Percentiles rank a stretch among this genome's conserved stretches.
phyloP scores from a whole-genome alignment of 1,284 basidiomycete species.

The Ganoderma sp. region DNA sequence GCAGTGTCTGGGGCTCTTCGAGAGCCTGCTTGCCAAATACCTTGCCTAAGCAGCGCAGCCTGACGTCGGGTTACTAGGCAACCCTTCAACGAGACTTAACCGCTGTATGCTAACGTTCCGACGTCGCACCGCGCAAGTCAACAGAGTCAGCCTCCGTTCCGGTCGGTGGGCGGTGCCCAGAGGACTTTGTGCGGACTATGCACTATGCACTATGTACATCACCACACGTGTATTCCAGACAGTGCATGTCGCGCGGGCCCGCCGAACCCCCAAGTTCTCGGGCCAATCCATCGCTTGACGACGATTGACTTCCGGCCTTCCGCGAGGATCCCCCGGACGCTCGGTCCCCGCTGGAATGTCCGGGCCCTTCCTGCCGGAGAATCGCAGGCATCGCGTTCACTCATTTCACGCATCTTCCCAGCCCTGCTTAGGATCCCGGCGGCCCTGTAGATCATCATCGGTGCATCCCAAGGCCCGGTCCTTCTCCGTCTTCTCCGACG shows the following conservation, averaged over 20 bases:
- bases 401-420: neutral
- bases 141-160: neutral
- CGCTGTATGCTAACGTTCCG: neutral
- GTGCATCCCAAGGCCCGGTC: neutral
- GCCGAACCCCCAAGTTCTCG: neutral
- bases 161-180: neutral
- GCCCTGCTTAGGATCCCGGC: neutral
- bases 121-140: neutral
- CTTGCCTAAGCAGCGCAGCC: neutral
- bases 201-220: neutral
- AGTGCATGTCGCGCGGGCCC: neutral
- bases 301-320: neutral
- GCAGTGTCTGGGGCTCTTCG: neutral
- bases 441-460: slow-evolving; percentile 4
- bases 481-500: slow-evolving; percentile 2
- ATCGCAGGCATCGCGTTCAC: too few species aligned
- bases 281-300: neutral
- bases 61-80: neutral
- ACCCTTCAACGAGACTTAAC: neutral
- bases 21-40: neutral
- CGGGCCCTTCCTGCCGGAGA: neutral
- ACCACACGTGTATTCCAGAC: neutral
- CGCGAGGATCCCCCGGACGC: neutral
- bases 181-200: neutral
- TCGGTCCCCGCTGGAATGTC: neutral